Evolutionary conservation across 805 yeast species (phyloP), one percentile per base, ranked within the genome.

Genomic region (Lipomyces kockii): DNA sequence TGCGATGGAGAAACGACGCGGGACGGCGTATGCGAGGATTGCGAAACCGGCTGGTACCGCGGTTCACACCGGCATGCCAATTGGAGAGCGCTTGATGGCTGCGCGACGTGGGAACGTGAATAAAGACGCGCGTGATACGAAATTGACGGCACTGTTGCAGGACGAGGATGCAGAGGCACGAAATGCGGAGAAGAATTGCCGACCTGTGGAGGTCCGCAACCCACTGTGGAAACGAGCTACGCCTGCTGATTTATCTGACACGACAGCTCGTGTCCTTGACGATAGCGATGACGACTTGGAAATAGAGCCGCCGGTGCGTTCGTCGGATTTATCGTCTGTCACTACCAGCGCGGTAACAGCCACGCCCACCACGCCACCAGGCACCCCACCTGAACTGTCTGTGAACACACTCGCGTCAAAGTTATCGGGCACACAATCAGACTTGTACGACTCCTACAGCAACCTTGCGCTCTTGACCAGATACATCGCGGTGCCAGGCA

Each of bases 401-500:
- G 22, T 6, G 9, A n/a, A 7, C 49, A 43, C 49, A 11, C 14
- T 34, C 3, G 59, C 37, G 2, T 22, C 59, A 11, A 61, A 61
- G 61, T 54, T 61, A 51, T 49, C 65, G n/a, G 64, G 64, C n/a
- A 58, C 55, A 6, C n/a, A 60, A n/a, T 14, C 25, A 8, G 67
- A 66, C 29, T 22, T 63, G 55, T 54, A 32, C 37, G 72, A 69
- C 49, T 56, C 61, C 2, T 29, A 60, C 39, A 51, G 65, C 3
- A 58, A 54, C 4, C 22, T 61, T 7, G 34, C 57, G 29, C 60
- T 70, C 25, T 29, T 54, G 8, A 49, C 56, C 8, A 76, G 90
- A 58, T 89, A 86, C 72, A 73, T 89, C 1, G 76, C 82, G 0
- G 55, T 70, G 8, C 75, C 72, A 0, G n/a, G n/a, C n/a, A n/a